phyloP scores from a whole-genome alignment of 306 rosid species.

The Leucaena leucocephala region DNA sequence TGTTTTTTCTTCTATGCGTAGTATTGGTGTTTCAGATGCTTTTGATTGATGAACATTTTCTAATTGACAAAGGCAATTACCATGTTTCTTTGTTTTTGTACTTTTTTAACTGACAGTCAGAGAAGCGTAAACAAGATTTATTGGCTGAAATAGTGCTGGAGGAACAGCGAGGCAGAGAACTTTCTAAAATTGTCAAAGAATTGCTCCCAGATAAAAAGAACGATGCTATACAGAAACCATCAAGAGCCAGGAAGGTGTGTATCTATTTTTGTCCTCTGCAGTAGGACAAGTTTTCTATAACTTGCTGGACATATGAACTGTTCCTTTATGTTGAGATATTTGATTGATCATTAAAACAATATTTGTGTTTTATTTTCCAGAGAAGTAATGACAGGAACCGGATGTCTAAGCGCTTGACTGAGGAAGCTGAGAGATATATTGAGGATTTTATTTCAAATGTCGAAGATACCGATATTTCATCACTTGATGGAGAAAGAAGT shows the following conservation, averaged over 20 bases:
- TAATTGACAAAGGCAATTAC: not conserved
- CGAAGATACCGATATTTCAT: slow-evolving; percentile 95
- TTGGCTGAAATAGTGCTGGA: slow-evolving; percentile 74
- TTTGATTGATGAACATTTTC: slow-evolving; percentile 9
- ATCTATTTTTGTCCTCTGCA: slow-evolving; percentile 28
- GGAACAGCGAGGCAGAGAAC: slow-evolving; percentile 84
- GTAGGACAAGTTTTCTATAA: slow-evolving; percentile 2
- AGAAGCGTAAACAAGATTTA: slow-evolving; percentile 79
- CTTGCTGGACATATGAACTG: slow-evolving; percentile 24
- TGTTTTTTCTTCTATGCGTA: not conserved
- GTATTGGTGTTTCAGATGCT: not conserved
- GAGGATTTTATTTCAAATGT: slow-evolving; percentile 95
- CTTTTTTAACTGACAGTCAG: slow-evolving; percentile 62
- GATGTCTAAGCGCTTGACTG: slow-evolving; percentile 73
- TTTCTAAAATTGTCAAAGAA: slow-evolving; percentile 65
- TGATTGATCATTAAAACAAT: slow-evolving; percentile 20
- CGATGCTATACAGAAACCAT: slow-evolving; percentile 48
- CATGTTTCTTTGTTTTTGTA: not conserved
- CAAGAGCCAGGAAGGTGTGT: slow-evolving; percentile 68
- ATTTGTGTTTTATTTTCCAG: slow-evolving; percentile 46
- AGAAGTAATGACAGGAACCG: slow-evolving; percentile 79
- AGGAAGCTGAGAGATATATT: slow-evolving; percentile 88
- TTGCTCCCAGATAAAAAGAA: slow-evolving; percentile 62
- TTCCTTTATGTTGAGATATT: slow-evolving; percentile 22
- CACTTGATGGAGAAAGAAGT: slow-evolving; percentile 94